Percentiles rank a stretch among this genome's conserved stretches.
These are phyloP conservation scores for Quercus gilva DNA, from an alignment of 306 rosid genomes.

Conservation along the genomic window DNA sequence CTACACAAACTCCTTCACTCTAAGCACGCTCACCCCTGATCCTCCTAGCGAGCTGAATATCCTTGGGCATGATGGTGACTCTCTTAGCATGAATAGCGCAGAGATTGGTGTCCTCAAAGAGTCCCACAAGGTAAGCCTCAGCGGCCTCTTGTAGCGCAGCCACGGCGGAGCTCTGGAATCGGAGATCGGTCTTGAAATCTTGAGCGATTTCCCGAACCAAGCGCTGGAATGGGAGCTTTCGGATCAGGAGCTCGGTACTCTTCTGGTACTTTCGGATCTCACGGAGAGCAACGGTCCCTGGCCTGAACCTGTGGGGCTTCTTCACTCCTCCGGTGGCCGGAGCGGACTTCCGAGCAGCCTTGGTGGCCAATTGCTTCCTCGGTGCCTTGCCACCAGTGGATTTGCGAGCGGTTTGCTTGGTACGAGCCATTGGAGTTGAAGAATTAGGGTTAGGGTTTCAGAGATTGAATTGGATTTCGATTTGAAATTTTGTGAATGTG, in stretches of 20 bases:
- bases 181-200: constrained; percentile 32
- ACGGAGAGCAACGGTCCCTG: constrained; percentile 31
- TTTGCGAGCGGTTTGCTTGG: constrained; percentile 36
- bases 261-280: constrained; percentile 39
- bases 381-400: constrained; percentile 38
- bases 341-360: constrained; percentile 33
- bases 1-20: background rate
- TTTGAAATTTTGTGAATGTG: background rate
- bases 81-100: constrained; percentile 33
- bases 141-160: constrained; percentile 32
- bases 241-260: constrained; percentile 30
- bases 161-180: constrained; percentile 38
- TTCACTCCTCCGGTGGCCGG: constrained; percentile 41
- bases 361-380: constrained; percentile 36
- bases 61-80: constrained; percentile 30
- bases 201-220: constrained; percentile 34
- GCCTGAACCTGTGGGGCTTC: constrained; percentile 35
- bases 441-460: background rate
- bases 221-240: constrained; percentile 32
- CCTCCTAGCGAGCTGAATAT: constrained; percentile 32
- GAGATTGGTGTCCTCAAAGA: constrained; percentile 30
- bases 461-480: background rate
- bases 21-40: constrained; percentile 33
- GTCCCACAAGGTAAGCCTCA: constrained; percentile 27
- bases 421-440: constrained; percentile 23